Evolutionary conservation across 1,284 basidiomycete genomes (phyloP).

Genomic region (Fomitiporia mediterranea): DNA sequence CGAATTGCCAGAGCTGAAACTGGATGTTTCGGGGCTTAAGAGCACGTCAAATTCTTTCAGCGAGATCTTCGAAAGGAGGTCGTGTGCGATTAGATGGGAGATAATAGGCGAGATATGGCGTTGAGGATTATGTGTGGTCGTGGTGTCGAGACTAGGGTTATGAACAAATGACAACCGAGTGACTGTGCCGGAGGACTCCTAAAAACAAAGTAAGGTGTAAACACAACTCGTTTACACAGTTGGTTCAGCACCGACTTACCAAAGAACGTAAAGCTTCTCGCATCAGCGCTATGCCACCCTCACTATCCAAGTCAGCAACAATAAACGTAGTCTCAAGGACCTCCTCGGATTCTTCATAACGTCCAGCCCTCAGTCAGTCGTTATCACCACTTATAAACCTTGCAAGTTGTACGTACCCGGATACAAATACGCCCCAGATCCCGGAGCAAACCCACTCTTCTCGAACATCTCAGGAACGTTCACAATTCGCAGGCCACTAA

Average conservation of each 20-base stretch:
- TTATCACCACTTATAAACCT: too few relatives aligned
- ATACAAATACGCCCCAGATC: constrained; percentile 54
- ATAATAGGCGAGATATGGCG: constrained; percentile 30
- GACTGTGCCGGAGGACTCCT: constrained; percentile 41
- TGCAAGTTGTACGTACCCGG: constrained; percentile 39
- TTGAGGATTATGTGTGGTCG: constrained; percentile 16
- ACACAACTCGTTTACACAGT: too few relatives aligned
- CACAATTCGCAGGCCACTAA: constrained; percentile 44
- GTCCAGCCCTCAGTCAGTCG: not conserved
- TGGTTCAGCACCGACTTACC: too few relatives aligned
- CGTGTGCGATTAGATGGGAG: constrained; percentile 40
- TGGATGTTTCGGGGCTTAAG: constrained; percentile 20
- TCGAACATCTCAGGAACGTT: constrained; percentile 48
- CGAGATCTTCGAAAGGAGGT: constrained; percentile 36
- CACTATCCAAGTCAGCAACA: constrained; percentile 75
- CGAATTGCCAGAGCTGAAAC: constrained; percentile 16
- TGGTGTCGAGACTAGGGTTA: constrained; percentile 38
- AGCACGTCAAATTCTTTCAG: constrained; percentile 10
- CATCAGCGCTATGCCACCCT: constrained; percentile 51
- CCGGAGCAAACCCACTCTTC: constrained; percentile 35
- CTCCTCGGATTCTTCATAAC: constrained; percentile 34
- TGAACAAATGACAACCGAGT: constrained; percentile 63
- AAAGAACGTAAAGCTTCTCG: constrained; percentile 61
- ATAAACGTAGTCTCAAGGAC: constrained; percentile 57
- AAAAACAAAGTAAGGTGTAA: constrained; percentile 5